Conservation (phyloP, 1,139 yeast genomes). For the Yamadazyma songkhlaensis region DNA sequence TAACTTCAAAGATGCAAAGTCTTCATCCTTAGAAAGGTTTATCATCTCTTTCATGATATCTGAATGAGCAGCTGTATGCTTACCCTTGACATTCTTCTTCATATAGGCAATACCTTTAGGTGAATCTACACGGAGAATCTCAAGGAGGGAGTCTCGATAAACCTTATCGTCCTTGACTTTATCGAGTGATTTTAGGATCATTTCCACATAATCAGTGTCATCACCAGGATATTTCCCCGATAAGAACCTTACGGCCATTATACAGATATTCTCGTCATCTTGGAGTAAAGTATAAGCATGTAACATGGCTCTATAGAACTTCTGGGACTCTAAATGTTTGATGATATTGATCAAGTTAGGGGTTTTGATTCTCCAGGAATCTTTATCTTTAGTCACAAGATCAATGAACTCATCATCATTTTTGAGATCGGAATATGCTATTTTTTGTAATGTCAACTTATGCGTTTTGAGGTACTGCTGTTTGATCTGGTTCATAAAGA, state of each 20-base stretch:
- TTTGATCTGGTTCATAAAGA: conserved; percentile 9
- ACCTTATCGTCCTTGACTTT: conserved; percentile 19
- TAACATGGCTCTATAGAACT: conserved; percentile 10
- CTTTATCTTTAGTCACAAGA: conserved; percentile 11
- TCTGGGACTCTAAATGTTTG: conserved; percentile 4
- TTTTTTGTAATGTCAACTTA: conserved; percentile 6
- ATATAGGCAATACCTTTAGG: conserved; percentile 29
- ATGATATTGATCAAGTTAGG: conserved; percentile 7
- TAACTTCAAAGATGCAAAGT: conserved; percentile 28
- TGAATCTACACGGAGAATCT: conserved; percentile 28
- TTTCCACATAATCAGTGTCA: conserved; percentile 11
- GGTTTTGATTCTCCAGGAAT: conserved; percentile 12
- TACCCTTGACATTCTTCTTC: conserved; percentile 24
- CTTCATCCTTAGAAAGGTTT: conserved; percentile 18
- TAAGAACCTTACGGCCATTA: conserved; percentile 11
- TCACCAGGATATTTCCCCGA: neutral
- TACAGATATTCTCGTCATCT: conserved; percentile 16
- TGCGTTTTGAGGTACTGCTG: conserved; percentile 8
- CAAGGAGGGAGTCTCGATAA: conserved; percentile 25
- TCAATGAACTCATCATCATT: conserved; percentile 12
- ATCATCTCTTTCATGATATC: conserved; percentile 29
- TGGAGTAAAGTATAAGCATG: conserved; percentile 12
- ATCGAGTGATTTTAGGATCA: conserved; percentile 15
- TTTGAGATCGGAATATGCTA: conserved; percentile 11
- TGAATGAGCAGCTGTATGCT: conserved; percentile 27